phyloP scores from a whole-genome alignment of 495 filamentous ascomycete species.

The Ascodesmis nigricans region DNA sequence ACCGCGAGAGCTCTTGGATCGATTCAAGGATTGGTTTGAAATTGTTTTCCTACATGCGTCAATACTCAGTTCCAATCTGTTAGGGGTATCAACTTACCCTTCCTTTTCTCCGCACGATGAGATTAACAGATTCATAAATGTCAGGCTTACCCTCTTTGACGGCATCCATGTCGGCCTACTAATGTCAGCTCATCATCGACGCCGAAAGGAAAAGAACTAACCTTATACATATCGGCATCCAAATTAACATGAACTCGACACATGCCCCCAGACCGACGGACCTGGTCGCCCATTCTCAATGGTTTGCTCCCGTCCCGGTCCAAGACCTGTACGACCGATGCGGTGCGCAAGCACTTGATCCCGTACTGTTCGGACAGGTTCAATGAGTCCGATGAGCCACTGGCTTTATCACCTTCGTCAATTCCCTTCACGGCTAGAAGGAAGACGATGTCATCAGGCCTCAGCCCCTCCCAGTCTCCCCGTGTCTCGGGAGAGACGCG shows the following conservation, averaged over 20 bases:
- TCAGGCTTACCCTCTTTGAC: conserved; percentile 42
- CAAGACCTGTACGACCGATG: conserved; percentile 67
- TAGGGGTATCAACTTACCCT: conserved; percentile 22
- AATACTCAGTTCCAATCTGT: neutral
- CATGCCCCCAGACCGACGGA: conserved; percentile 33
- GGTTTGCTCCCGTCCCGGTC: conserved; percentile 72
- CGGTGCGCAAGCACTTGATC: conserved; percentile 51
- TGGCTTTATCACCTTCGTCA: conserved; percentile 28
- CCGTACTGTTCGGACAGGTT: conserved; percentile 37
- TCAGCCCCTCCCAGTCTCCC: conserved; percentile 76
- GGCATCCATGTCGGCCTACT: conserved; percentile 39
- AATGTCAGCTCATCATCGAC: too few relatives aligned
- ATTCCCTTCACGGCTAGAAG: conserved; percentile 49
- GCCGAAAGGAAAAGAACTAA: conserved; percentile 6
- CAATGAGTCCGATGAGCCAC: conserved; percentile 29
- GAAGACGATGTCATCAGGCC: conserved; percentile 77
- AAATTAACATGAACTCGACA: conserved; percentile 61
- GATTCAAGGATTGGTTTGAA: conserved; percentile 88
- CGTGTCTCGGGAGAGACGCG: conserved; percentile 50
- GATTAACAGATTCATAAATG: conserved; percentile 68
- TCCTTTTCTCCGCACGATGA: conserved; percentile 62
- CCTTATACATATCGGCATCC: conserved; percentile 56
- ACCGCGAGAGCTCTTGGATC: conserved; percentile 64
- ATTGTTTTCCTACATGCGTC: conserved; percentile 52
- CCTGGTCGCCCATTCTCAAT: conserved; percentile 30